These are phyloP conservation scores for Endoconidiophora laricicola DNA, from an alignment of 2,329 filamentous ascomycete genomes.

Conservation along the genomic window DNA sequence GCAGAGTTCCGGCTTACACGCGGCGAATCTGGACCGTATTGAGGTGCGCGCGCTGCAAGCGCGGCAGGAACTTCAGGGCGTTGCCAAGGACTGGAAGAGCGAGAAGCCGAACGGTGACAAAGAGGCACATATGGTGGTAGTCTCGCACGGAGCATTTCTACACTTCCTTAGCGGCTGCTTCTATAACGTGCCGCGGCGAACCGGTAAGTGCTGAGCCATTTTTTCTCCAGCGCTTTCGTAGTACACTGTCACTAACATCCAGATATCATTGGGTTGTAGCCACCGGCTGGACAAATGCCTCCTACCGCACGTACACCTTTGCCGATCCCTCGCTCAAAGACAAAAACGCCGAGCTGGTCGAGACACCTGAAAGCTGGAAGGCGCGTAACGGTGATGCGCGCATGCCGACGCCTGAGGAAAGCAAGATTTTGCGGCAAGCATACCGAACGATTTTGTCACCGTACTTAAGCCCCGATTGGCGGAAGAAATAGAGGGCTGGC, in stretches of 20 bases:
- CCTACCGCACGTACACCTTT: constrained; percentile 54
- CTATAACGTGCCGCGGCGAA: constrained; percentile 35
- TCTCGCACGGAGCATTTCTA: constrained; percentile 69
- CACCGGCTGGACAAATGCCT: constrained; percentile 60
- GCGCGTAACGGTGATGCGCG: constrained; percentile 26
- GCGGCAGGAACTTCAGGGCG: constrained; percentile 38
- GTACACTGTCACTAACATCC: background rate
- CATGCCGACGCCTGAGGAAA: constrained; percentile 29
- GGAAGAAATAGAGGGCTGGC: background rate
- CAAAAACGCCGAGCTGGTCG: constrained; percentile 28
- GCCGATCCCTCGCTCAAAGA: constrained; percentile 33
- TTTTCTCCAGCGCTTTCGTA: background rate
- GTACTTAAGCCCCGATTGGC: constrained; percentile 17
- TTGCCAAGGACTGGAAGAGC: constrained; percentile 30
- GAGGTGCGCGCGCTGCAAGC: constrained; percentile 43
- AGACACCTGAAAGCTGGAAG: constrained; percentile 32
- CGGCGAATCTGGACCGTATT: constrained; percentile 35
- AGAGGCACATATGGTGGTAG: constrained; percentile 53
- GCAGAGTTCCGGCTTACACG: constrained; percentile 24
- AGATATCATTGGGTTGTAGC: constrained; percentile 25
- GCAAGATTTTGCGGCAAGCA: constrained; percentile 26
- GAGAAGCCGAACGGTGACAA: constrained; percentile 17
- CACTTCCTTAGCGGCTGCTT: constrained; percentile 79
- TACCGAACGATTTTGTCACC: constrained; percentile 22
- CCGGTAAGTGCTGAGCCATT: constrained; percentile 21